Evolutionary conservation across 2,329 filamentous ascomycete genomes (phyloP), one percentile per base, ranked within the genome.

Genomic region (Dactylellina haptotyla): DNA sequence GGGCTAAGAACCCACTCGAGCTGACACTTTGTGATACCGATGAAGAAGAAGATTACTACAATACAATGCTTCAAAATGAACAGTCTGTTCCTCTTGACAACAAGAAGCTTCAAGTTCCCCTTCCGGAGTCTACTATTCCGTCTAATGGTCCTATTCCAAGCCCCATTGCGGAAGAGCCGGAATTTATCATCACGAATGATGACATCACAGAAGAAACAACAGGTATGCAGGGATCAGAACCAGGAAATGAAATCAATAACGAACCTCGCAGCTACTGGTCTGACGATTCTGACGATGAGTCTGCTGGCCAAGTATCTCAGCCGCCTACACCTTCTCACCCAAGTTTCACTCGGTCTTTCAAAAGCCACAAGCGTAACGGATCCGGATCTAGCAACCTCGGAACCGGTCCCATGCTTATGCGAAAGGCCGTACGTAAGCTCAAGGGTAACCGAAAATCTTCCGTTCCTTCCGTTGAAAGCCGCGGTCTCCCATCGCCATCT

Each of bases 1-100:
- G 61, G 69, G 61, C 50, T 62, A 65, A 73, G 61, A 73, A 73
- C 56, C 69, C 48, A 2, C 54, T 73, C 1, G 69, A 73, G 46
- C 46, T 73, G 1, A 54, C 50, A 14, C 51, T 73, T 25, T 66
- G 69, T 16, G 69, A 66, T 28, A 59, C 53, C 14, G 54, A 59
- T n/a, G 53, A 43, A 2, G 53, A 57, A 30, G 23, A 28, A 2
- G 9, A 39, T 18, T 30, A 26, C 12, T 39, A 43, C 14, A 26
- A 57, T 12, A 32, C 4, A 25, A 48, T 48, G 8, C 39, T 46
- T 46, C 10, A 45, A 45, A 8, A 16, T 18, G 30, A n/a, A 37
- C 30, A 18, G 5, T 39, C 30, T 54, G 16, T 1, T 12, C n/a
- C 28, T 37, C 1, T 32, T 32, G 25, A 50, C 10, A 18, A 12